phyloP scores from a whole-genome alignment of 352 stramenopile genomes.

The Pythium folliculosum region DNA sequence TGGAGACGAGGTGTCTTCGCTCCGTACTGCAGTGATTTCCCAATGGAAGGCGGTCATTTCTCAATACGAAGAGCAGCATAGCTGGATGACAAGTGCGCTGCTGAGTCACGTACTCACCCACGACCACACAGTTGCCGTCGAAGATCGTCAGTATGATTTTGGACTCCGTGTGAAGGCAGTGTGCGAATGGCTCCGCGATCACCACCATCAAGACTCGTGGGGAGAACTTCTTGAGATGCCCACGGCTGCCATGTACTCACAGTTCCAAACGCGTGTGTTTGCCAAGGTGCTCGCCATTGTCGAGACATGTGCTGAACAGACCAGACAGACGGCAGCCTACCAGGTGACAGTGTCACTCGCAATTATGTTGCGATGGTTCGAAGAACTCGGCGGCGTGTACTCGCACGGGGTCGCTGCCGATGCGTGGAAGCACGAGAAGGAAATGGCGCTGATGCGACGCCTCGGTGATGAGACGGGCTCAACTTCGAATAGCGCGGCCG shows the following conservation, averaged over 20 bases:
- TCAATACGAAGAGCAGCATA: slow-evolving; percentile 30
- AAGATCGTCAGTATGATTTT: slow-evolving; percentile 35
- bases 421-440: slow-evolving; percentile 47
- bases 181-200: slow-evolving; percentile 30
- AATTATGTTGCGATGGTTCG: slow-evolving; percentile 14
- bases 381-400: slow-evolving; percentile 8
- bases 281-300: slow-evolving; percentile 37
- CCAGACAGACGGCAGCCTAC: slow-evolving; percentile 19
- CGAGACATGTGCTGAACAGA: slow-evolving; percentile 22
- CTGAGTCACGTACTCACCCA: slow-evolving; percentile 39
- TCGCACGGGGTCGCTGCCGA: background rate
- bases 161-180: slow-evolving; percentile 59
- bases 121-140: background rate
- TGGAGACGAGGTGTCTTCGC: slow-evolving; percentile 10
- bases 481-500: background rate
- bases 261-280: slow-evolving; percentile 33
- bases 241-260: slow-evolving; percentile 17
- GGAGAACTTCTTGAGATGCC: slow-evolving; percentile 31
- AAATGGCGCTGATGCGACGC: slow-evolving; percentile 36
- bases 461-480: slow-evolving; percentile 30
- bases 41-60: slow-evolving; percentile 28
- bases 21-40: slow-evolving; percentile 17
- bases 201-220: slow-evolving; percentile 21
- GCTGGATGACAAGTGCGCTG: slow-evolving; percentile 41
- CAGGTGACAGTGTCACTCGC: slow-evolving; percentile 30